Evolutionary conservation across 2,329 filamentous ascomycete genomes (phyloP).

Genomic region (Aspergillus puulaauensis): DNA sequence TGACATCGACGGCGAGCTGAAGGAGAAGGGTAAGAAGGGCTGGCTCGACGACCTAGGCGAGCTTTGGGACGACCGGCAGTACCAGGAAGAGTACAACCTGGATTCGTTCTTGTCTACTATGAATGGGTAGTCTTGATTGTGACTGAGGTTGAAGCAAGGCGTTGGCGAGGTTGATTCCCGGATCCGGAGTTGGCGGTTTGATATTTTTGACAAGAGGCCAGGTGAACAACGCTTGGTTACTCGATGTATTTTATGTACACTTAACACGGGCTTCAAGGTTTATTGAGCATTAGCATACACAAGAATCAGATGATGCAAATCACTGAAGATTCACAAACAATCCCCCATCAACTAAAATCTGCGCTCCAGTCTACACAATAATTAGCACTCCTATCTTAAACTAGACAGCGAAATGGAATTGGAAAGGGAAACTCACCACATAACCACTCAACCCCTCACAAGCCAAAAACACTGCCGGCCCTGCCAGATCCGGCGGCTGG

Average conservation of each 20-base stretch:
- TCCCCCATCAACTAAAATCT: constrained; percentile 83
- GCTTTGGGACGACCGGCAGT: constrained; percentile 95
- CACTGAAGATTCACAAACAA: constrained; percentile 86
- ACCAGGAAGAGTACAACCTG: constrained; percentile 96
- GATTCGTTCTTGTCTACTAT: constrained; percentile 95
- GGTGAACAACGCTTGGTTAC: constrained; percentile 4
- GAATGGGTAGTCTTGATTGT: constrained; percentile 52
- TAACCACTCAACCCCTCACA: constrained; percentile 76
- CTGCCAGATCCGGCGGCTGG: constrained; percentile 70
- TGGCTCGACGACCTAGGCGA: constrained; percentile 95
- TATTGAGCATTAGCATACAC: not conserved
- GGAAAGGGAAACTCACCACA: constrained; percentile 49
- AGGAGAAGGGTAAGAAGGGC: constrained; percentile 93
- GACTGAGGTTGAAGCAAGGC: constrained; percentile 1
- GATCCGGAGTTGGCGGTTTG: not conserved
- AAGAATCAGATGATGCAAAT: not conserved
- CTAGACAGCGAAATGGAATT: not conserved
- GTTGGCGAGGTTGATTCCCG: not conserved
- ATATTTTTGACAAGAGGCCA: not conserved
- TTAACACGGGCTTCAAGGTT: not conserved
- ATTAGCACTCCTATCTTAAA: not conserved
- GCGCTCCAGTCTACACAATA: constrained; percentile 64
- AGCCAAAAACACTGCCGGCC: constrained; percentile 81
- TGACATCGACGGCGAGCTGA: constrained; percentile 86
- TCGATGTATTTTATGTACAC: constrained; percentile 9